These are phyloP conservation scores for Globisporangium orthogonon DNA, from an alignment of 352 stramenopile species.

Conservation along the genomic window DNA sequence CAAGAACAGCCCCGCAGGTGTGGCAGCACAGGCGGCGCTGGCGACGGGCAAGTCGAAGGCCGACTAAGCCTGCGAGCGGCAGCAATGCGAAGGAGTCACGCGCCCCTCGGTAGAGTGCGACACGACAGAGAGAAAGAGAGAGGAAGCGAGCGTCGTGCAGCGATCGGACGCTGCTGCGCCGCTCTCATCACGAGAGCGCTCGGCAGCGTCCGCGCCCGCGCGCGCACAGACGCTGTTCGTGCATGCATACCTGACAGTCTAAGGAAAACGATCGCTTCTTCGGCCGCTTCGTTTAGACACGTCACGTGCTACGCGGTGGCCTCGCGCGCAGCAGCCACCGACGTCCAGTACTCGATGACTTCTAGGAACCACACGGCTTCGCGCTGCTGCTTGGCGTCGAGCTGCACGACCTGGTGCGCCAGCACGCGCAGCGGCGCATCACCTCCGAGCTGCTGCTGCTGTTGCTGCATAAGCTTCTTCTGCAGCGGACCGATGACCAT, in stretches of 20 bases:
- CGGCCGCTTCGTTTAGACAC: too few relatives aligned
- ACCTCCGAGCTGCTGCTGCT: constrained; percentile 6
- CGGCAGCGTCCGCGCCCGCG: not conserved
- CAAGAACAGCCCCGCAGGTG: constrained; percentile 19
- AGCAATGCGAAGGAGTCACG: not conserved
- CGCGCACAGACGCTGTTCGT: not conserved
- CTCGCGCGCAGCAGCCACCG: constrained; percentile 24
- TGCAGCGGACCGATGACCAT: constrained; percentile 73
- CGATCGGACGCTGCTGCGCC: not conserved
- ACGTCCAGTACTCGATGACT: constrained; percentile 67
- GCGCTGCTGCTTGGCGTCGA: constrained; percentile 47
- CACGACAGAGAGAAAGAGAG: constrained; percentile 1
- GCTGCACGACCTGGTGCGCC: constrained; percentile 54
- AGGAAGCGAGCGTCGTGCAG: not conserved
- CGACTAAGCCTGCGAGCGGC: constrained; percentile 20
- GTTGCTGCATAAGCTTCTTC: constrained; percentile 20
- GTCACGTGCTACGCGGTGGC: not conserved
- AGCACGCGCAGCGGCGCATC: constrained; percentile 18
- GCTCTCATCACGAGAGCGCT: constrained; percentile 19
- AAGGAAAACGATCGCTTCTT: not conserved
- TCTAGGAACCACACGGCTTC: constrained; percentile 69
- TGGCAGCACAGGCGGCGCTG: constrained; percentile 15
- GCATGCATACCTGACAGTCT: not conserved
- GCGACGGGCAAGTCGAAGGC: constrained; percentile 32
- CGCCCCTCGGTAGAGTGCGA: not conserved